Evolutionary conservation across 257 asterid genomes (phyloP), one percentile per base, ranked within the genome.

Genomic region (Mitragyna speciosa): DNA sequence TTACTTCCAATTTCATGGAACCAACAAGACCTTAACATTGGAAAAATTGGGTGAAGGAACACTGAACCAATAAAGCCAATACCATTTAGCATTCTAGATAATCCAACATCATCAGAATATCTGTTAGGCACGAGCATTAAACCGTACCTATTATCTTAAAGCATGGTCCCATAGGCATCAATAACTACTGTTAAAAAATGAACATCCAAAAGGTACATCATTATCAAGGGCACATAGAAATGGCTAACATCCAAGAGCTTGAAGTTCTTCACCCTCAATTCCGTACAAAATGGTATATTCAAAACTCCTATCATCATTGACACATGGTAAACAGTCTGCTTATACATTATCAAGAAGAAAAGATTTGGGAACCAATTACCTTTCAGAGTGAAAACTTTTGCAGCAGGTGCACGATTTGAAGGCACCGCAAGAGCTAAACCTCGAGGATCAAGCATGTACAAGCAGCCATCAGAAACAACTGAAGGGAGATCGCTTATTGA

Each of bases 391-490:
- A 95, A 93, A 82, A 89, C 92, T 87, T 93, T 95, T n/a, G 98
- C 97, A 82, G 95, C 85, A 81, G 98, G 93, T 61, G 91, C 91
- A 75, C 82, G 94, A 67, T 87, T 84, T 83, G 96, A 85, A 83
- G 96, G 88, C 65, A 83, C 80, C 36, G 93, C 86, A 84, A 95
- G 84, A 78, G 91, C 96, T 84, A 89, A 87, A 83, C 98, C 98
- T 80, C 94, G 91, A 72, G 98, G 97, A 89, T 95, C 98, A 88
- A 93, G 90, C 83, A 95, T 88, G 90, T 93, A 95, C 88, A 91
- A 91, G 88, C 79, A 91, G 85, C 96, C 98, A 88, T 88, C 97
- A 78, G 98, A 93, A 83, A 95, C 82, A 79, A 95, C 92, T 70
- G 93, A 95, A 66, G 90, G 91, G 79, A 95, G 90, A 88, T 95